Conservation (phyloP, 179 eudicot species). For the Amaranthus tricolor region DNA sequence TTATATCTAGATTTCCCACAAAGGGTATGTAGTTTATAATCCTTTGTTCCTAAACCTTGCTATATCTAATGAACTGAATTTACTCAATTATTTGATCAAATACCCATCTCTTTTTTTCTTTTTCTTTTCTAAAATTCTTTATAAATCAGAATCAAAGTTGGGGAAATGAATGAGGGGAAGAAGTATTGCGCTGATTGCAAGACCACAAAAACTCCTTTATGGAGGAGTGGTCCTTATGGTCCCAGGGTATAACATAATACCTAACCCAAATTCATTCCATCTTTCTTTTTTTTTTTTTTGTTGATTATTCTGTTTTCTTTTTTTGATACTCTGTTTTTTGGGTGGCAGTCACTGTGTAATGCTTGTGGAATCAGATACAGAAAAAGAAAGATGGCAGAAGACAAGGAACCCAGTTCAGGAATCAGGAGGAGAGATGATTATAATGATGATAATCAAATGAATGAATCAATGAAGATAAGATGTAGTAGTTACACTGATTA, state of each 20-base stretch:
- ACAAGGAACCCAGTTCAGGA: conserved; percentile 14
- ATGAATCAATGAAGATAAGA: conserved; percentile 7
- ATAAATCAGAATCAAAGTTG: background rate
- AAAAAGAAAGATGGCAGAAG: conserved; percentile 36
- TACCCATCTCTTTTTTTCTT: background rate
- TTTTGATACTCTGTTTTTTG: background rate
- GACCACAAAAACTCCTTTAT: conserved; percentile 60
- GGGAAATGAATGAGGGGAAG: conserved; percentile 32
- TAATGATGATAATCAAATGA: background rate
- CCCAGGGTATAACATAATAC: conserved; percentile 43
- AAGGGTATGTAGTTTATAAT: background rate
- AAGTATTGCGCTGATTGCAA: conserved; percentile 63
- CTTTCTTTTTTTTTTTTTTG: too few species aligned
- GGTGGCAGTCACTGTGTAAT: conserved; percentile 48
- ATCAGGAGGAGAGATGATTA: background rate
- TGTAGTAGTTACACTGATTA: background rate
- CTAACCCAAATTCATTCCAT: too few species aligned
- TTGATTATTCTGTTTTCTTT: background rate
- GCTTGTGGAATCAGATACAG: conserved; percentile 73
- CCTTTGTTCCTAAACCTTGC: too few species aligned
- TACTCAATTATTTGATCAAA: background rate
- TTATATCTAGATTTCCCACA: background rate
- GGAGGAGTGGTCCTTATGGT: conserved; percentile 78
- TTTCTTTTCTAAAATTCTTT: background rate
- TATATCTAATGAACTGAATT: too few species aligned